Evolutionary conservation across 768 basidiomycete species (phyloP), one percentile per base, ranked within the genome.

Genomic region (Boletus pseudopeckii): DNA sequence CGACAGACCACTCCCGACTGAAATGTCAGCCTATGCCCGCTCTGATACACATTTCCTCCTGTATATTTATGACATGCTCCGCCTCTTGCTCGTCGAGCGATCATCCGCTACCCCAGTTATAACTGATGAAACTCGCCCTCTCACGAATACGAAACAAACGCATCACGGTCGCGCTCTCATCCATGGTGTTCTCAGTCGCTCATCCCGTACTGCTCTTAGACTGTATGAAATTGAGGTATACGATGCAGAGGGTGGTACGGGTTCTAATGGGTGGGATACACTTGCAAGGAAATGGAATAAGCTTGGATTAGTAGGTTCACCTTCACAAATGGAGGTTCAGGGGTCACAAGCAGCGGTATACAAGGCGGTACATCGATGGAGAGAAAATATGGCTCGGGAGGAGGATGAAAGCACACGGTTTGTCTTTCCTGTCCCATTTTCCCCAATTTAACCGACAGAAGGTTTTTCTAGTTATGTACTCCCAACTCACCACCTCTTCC

Each of bases 21-120:
- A 92, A 60, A 97, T 99, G 94, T 72, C 92, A 18, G 74, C 80
- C 49, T 99, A 98, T 66, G 97, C 97, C 2, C 87, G 93, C 28
- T 91, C 92, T 2, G 97, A 99, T 69, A 99, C 96, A 0, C 97
- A 98, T 70, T 98, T 89, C 73, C 80, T 99, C 2, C 76, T 99
- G 28, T 92, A 83, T 72, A 85, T 98, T 63, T 98, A 94, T 70
- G 94, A 98, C 72, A 82, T 85, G 60, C 81, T 98, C 6, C 88
- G 93, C 13, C 88, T 90, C 64, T 86, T 88, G 1, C 86, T 97
- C 11, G 75, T 95, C n/a, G 85, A 88, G 65, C 82, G 81, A n/a
- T 72, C 70, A n/a, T 64, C 68, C 75, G 13, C 70, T 62, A 15
- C 64, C 68, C 52, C 61, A 17, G 55, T 64, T 39, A 53, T 62